These are phyloP conservation scores for Aphanomyces euteiches DNA, from an alignment of 352 stramenopile species.

Conservation along the genomic window DNA sequence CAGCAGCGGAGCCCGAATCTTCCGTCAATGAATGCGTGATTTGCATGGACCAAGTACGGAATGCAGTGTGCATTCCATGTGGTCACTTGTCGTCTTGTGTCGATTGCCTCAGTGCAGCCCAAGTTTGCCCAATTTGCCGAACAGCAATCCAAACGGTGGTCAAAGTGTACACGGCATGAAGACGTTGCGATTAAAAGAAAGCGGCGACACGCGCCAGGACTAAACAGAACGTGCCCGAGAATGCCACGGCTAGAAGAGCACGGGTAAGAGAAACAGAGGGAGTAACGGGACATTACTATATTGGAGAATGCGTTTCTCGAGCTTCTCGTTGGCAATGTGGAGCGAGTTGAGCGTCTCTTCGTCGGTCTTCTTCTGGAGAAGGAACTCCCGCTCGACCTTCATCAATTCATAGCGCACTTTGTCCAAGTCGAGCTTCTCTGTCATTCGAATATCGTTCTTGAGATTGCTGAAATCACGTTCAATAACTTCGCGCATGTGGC, in stretches of 20 bases:
- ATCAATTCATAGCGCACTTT: conserved; percentile 85
- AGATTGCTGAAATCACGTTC: conserved; percentile 87
- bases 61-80: conserved; percentile 53
- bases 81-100: conserved; percentile 52
- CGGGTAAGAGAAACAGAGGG: too few relatives aligned
- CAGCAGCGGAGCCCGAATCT: not conserved
- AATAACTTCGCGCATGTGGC: conserved; percentile 81
- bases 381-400: conserved; percentile 86
- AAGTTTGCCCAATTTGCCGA: conserved; percentile 52
- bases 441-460: conserved; percentile 87
- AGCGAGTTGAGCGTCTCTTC: conserved; percentile 84
- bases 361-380: conserved; percentile 85
- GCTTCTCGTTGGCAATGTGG: conserved; percentile 83
- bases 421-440: conserved; percentile 88
- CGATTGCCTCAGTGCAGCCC: conserved; percentile 38
- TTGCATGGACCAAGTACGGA: conserved; percentile 43
- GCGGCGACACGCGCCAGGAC: conserved; percentile 20
- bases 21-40: conserved; percentile 39
- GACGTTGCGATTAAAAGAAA: not conserved
- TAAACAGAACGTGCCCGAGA: conserved; percentile 80
- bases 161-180: conserved; percentile 45
- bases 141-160: conserved; percentile 42
- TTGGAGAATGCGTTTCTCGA: conserved; percentile 87
- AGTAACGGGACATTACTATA: conserved; percentile 37
- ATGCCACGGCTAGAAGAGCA: conserved; percentile 50